phyloP scores from a whole-genome alignment of 148 eudicot species.

The Suaeda aralocaspica region DNA sequence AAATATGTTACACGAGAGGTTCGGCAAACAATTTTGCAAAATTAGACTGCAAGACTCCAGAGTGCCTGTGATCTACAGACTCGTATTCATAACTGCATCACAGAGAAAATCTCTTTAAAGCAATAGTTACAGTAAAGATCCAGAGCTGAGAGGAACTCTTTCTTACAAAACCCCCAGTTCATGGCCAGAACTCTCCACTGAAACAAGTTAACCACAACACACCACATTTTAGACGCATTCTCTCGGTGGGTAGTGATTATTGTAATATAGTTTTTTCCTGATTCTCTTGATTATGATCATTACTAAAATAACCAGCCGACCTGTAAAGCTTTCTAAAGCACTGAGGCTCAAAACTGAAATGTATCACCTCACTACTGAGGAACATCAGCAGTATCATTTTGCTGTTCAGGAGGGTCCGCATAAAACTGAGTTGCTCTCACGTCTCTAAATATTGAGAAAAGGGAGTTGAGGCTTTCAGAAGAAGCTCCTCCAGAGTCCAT shows the following conservation, averaged over 20 bases:
- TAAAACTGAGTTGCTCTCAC: conserved; percentile 68
- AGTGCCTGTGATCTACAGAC: conserved; percentile 1
- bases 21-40: no score
- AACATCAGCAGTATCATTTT: conserved; percentile 34
- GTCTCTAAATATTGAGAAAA: conserved; percentile 86
- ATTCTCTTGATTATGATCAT: conserved; percentile 4
- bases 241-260: background rate
- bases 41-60: background rate
- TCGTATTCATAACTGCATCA: conserved; percentile 2
- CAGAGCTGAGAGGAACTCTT: conserved; percentile 1
- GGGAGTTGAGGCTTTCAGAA: conserved; percentile 83
- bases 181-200: conserved; percentile 1
- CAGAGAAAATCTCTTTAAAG: conserved; percentile 19
- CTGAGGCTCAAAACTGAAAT: background rate
- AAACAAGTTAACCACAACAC: conserved; percentile 7
- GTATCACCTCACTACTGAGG: conserved; percentile 28
- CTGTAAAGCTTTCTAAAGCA: background rate
- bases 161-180: conserved; percentile 16
- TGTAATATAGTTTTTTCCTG: conserved; percentile 2
- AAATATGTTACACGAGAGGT: background rate
- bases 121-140: conserved; percentile 16
- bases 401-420: conserved; percentile 48
- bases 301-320: conserved; percentile 6
- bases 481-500: conserved; percentile 88
- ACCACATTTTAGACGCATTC: background rate